phyloP scores from a whole-genome alignment of 805 yeast genomes.

The Dipodascus geniculatus region DNA sequence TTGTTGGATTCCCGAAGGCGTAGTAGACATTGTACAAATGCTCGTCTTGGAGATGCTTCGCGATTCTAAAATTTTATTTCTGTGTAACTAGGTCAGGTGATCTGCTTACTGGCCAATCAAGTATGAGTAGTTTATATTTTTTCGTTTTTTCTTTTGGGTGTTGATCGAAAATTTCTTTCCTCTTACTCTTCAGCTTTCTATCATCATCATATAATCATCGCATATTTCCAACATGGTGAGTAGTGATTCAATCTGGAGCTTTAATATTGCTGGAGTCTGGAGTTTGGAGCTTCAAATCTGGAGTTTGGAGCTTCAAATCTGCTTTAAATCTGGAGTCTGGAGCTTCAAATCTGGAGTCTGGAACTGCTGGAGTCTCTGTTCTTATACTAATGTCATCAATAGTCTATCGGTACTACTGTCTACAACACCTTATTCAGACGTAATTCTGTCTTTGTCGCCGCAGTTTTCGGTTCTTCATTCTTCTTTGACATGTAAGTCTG shows the following conservation, averaged over 20 bases:
- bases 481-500: constrained; percentile 40
- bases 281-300: too few relatives aligned
- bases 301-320: too few relatives aligned
- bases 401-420: constrained; percentile 34
- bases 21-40: background rate
- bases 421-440: constrained; percentile 73
- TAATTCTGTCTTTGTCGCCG: constrained; percentile 78
- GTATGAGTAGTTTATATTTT: background rate
- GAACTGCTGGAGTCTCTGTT: background rate
- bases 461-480: constrained; percentile 75
- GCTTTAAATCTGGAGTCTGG: too few relatives aligned
- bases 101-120: background rate
- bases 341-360: too few relatives aligned
- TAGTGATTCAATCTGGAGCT: too few relatives aligned
- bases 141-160: background rate
- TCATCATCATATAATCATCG: background rate
- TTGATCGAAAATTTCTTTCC: background rate
- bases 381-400: background rate
- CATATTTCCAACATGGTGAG: background rate
- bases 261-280: too few relatives aligned
- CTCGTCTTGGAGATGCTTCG: too few relatives aligned
- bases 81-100: background rate
- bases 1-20: constrained; percentile 7
- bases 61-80: too few relatives aligned
- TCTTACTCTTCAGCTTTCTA: too few relatives aligned